Percentiles rank a stretch among this genome's conserved stretches.
phyloP scores from a whole-genome alignment of 306 rosid genomes.

The Vigna trinervia region DNA sequence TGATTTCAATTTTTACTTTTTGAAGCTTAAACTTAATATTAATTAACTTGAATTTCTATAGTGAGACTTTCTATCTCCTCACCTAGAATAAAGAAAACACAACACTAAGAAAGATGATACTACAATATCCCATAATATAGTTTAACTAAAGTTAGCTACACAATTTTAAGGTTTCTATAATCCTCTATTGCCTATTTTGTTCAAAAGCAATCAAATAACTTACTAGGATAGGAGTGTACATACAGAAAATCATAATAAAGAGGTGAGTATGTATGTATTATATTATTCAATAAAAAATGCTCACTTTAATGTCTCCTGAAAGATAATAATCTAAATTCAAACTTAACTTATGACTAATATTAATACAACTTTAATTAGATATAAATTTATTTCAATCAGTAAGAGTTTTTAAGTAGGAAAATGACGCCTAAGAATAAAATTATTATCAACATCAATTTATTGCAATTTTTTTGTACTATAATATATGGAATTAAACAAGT shows the following conservation, averaged over 20 bases:
- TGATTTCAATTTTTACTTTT: too few species aligned
- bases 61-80: conserved; percentile 90
- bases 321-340: too few species aligned
- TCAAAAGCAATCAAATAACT: conserved; percentile 10
- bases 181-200: conserved; percentile 8
- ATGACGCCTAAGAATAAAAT: too few species aligned
- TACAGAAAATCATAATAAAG: background rate
- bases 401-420: too few species aligned
- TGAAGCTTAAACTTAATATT: too few species aligned
- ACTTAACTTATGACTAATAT: too few species aligned
- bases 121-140: background rate
- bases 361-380: too few species aligned
- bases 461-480: too few species aligned
- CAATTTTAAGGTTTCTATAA: conserved; percentile 5
- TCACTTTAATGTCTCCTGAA: background rate
- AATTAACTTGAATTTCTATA: background rate
- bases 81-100: conserved; percentile 56
- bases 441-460: too few species aligned
- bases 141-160: background rate
- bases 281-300: background rate
- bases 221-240: background rate
- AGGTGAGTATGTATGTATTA: background rate
- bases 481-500: too few species aligned
- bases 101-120: conserved; percentile 7
- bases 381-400: too few species aligned